These are phyloP conservation scores for Aspergillus mulundensis DNA, from an alignment of 495 filamentous ascomycete genomes.

Conservation along the genomic window DNA sequence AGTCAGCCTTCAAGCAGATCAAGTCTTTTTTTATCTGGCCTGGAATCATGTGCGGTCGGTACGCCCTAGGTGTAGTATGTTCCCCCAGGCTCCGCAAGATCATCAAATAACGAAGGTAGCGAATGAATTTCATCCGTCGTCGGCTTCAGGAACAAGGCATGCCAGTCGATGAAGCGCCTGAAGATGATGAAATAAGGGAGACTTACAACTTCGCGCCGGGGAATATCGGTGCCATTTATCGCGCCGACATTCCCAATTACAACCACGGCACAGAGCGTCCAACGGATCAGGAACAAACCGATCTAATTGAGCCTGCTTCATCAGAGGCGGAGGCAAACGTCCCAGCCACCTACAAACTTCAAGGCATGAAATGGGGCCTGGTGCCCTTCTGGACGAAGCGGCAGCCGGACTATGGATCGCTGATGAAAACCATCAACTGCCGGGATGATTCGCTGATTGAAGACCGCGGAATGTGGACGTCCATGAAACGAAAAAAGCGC, in stretches of 20 bases:
- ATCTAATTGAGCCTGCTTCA: neutral
- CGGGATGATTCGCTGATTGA: conserved; percentile 81
- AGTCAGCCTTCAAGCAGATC: too few species aligned
- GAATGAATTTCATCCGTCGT: conserved; percentile 62
- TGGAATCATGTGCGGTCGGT: conserved; percentile 74
- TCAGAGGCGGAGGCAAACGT: conserved; percentile 26
- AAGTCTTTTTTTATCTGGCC: neutral
- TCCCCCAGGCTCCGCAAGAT: neutral
- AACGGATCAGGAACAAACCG: conserved; percentile 10
- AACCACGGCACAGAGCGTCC: conserved; percentile 11
- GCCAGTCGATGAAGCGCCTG: conserved; percentile 70
- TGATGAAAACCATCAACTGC: conserved; percentile 91
- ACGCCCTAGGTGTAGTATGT: conserved; percentile 74
- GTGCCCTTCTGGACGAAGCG: conserved; percentile 91
- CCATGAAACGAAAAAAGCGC: conserved; percentile 82
- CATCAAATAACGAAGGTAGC: conserved; percentile 21
- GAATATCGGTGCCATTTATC: conserved; percentile 79
- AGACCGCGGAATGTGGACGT: conserved; percentile 80
- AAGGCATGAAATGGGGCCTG: conserved; percentile 91
- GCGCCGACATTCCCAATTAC: conserved; percentile 52
- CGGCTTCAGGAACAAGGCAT: conserved; percentile 71
- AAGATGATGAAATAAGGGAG: conserved; percentile 69
- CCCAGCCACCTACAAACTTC: conserved; percentile 61
- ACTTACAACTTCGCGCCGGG: conserved; percentile 93
- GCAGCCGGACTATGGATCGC: conserved; percentile 66